A percentile compares a stretch with the other conserved stretches of the same genome.
phyloP scores from a whole-genome alignment of 1,284 basidiomycete genomes.

The Cutaneotrichosporon cavernicola region DNA sequence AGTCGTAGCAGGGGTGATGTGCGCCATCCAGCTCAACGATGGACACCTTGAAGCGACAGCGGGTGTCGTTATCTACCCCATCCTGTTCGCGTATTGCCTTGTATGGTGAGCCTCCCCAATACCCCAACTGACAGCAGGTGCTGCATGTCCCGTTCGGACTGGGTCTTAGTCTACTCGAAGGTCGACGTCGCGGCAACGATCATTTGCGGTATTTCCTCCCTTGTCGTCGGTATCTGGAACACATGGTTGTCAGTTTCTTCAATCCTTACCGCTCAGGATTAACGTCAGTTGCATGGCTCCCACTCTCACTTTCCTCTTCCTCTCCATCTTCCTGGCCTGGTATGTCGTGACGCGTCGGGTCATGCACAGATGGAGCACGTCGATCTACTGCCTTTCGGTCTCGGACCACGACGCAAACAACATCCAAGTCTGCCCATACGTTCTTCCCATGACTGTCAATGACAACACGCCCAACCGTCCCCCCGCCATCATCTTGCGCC shows the following conservation, averaged over 20 bases:
- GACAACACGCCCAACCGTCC: neutral
- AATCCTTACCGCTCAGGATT: neutral
- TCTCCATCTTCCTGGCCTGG: neutral
- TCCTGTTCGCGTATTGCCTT: neutral
- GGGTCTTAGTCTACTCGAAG: neutral
- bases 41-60: too few relatives aligned
- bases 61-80: neutral
- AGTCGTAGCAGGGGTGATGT: neutral
- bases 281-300: neutral
- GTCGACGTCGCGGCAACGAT: neutral
- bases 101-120: neutral
- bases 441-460: neutral
- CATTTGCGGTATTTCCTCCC: neutral
- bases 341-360: neutral
- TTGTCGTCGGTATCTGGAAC: neutral
- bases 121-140: neutral
- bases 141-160: neutral
- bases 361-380: neutral
- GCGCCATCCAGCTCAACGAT: neutral
- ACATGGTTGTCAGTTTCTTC: neutral
- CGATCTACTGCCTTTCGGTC: neutral
- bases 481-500: neutral
- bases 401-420: neutral
- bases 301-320: neutral
- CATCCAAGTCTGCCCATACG: neutral